Conservation (phyloP, 495 filamentous ascomycete species). For the Penicillium verhagenii region DNA sequence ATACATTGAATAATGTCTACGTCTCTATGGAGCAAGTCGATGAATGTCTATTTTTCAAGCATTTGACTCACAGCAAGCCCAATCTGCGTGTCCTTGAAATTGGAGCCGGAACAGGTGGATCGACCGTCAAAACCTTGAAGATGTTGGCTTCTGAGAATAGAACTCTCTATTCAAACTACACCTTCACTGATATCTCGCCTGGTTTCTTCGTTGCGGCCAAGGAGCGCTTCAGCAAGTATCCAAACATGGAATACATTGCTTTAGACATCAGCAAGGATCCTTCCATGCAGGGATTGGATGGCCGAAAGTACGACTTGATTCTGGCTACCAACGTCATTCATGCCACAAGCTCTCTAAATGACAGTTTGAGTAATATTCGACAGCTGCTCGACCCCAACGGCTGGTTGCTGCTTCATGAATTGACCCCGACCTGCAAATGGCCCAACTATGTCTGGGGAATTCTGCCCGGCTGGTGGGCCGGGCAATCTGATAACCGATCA, state of each 20-base stretch:
- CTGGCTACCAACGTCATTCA: conserved; percentile 54
- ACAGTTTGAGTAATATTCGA: conserved; percentile 40
- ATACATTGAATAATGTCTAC: conserved; percentile 32
- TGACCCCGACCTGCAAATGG: conserved; percentile 3
- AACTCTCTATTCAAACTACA: conserved; percentile 23
- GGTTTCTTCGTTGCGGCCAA: conserved; percentile 42
- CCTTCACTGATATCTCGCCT: conserved; percentile 42
- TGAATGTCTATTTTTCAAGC: conserved; percentile 15
- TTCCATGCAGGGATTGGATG: conserved; percentile 45
- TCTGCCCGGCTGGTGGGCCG: conserved; percentile 41
- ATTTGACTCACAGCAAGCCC: conserved; percentile 40
- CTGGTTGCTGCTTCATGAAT: conserved; percentile 26
- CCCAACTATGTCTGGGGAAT: conserved; percentile 18
- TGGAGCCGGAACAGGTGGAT: conserved; percentile 45
- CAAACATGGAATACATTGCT: conserved; percentile 25
- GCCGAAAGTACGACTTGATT: conserved; percentile 48
- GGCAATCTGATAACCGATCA: conserved; percentile 25
- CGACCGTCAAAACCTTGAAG: conserved; percentile 32
- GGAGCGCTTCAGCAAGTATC: background rate
- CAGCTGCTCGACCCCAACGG: conserved; percentile 26
- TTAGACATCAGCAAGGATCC: conserved; percentile 46
- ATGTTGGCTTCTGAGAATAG: conserved; percentile 5
- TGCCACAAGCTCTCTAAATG: conserved; percentile 38
- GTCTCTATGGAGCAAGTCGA: conserved; percentile 17
- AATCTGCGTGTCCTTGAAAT: conserved; percentile 46